Evolutionary conservation across 73 alveolate genomes (phyloP).

Genomic region (Durusdinium trenchii): DNA sequence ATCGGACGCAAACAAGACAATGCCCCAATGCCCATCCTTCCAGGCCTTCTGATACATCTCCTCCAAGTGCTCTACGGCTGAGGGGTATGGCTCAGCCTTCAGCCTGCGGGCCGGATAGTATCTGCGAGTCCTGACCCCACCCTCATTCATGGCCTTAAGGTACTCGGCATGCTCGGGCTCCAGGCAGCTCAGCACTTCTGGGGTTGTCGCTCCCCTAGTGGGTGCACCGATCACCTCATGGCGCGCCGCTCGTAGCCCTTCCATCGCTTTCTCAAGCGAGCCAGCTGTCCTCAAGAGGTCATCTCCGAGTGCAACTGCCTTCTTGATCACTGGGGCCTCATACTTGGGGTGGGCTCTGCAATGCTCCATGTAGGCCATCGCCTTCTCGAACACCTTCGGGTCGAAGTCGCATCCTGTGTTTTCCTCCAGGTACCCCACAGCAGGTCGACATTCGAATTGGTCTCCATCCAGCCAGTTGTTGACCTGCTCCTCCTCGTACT

Average conservation of each 20-base stretch:
- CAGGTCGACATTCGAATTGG: too few species aligned
- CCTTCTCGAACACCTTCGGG: not conserved
- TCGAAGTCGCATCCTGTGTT: not conserved
- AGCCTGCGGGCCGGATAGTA: not conserved
- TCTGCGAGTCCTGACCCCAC: not conserved
- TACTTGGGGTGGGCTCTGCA: not conserved
- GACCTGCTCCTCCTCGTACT: too few species aligned
- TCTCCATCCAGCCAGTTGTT: too few species aligned
- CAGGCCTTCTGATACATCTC: not conserved
- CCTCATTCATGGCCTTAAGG: not conserved
- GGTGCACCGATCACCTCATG: not conserved
- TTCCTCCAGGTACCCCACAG: too few species aligned
- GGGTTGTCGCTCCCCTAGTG: not conserved
- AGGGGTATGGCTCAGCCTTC: not conserved
- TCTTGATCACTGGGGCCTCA: not conserved
- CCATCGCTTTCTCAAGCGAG: not conserved
- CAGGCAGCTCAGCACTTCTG: not conserved
- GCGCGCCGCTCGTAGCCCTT: not conserved
- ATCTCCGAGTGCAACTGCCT: not conserved
- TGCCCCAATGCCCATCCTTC: not conserved
- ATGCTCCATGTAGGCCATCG: not conserved
- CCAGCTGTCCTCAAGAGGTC: not conserved
- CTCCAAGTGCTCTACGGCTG: not conserved
- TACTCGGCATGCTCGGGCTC: not conserved
- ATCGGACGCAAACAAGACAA: not conserved